Base-by-base conservation (phyloP, 495 filamentous ascomycete species). In the Tuber magnatum region DNA sequence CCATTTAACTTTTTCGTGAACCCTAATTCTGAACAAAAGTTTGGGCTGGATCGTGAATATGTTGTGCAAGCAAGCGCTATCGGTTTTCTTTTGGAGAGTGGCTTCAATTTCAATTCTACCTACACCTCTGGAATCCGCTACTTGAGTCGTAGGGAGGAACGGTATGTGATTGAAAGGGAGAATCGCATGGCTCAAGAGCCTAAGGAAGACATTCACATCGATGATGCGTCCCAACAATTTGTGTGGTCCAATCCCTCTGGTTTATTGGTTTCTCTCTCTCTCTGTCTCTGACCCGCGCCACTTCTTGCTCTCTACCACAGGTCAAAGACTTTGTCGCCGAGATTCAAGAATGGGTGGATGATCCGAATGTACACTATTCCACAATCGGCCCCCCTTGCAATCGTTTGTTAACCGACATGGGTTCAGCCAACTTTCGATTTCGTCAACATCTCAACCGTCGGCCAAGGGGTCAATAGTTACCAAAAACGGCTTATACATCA, bases 401-500 rank as follows among this genome's bases (percentile, higher is more conserved):
- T 39, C 12, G 68, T 74, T 48, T 65, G 80, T 51, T 71, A 44
- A 39, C 12, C 28, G 20, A 32, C 56, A 2, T 18, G n/a, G 56
- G 16, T 65, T 35, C 51, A 86, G 82, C 81, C 82, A 8, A 77
- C 82, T 41, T 71, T 76, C n/a, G 80, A 83, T 48, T 86, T 83
- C 71, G 76, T 85, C 71, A 86, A 86, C 32, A 82, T 86, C 68
- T 76, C 81, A 3, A 78, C 79, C 24, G 42, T 70, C 1, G 72
- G 71, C 14, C 78, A 82, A 39, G 74, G 73, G 16, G 75, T 84
- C 39, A 84, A 83, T 51, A 80, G 76, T 20, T 87, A 85, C 71
- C 89, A 94, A 76, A 89, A 89, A 76, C 85, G 88, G 24, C 86
- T 94, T 28, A 86, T 94, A 9, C 88, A 93, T 79, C 90, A 93